Evolutionary conservation across 192 early-diverging fungal species (phyloP), one percentile per base, ranked within the genome.

Genomic region (Coemansia sp.): DNA sequence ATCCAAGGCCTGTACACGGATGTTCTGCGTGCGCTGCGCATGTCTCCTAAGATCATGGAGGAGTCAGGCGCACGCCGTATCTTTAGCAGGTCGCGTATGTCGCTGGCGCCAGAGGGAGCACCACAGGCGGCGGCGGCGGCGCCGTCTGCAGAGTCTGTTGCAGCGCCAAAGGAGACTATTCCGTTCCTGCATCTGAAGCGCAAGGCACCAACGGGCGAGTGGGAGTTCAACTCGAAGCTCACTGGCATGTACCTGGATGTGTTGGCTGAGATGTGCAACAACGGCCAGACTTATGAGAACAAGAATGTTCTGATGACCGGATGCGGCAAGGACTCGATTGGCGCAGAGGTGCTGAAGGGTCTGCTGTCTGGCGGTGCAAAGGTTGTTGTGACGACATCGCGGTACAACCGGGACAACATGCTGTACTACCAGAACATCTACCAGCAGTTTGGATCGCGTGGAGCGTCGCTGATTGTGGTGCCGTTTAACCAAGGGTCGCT

Each of bases 401-500:
- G 94, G 67, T 97, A 93, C 87, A 94, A 89, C 82, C 90, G 89
- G 61, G 75, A 83, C 14, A 89, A 87, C 40, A 93, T 92, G 61
- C 89, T 95, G 83, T 95, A 94, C 85, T 97, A 92, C 89, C 92
- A 93, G 71, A 81, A 83, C 65, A 94, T 97, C 72, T 97, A 93
- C 86, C 90, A 97, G 78, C 84, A 85, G 53, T 90, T 90, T 77
- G 95, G 95, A 41, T 90, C 94, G 45, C 92, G 91, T 79, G 92
- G 92, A 54, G 90, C 91, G 11, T 83, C 86, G 22, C 84, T 97
- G 72, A 88, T 97, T 56, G 91, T 97, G 40, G 95, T 97, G 49
- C 95, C 95, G n/a, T 97, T 97, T 86, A 97, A 97, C 82, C 91
- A 89, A 69, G 94, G 87, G 64, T 95, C 94, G 22, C 87, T 89